Percentiles rank a stretch among this genome's conserved stretches.
phyloP scores from a whole-genome alignment of 192 early-diverging fungal species.

The Podila clonocystis region DNA sequence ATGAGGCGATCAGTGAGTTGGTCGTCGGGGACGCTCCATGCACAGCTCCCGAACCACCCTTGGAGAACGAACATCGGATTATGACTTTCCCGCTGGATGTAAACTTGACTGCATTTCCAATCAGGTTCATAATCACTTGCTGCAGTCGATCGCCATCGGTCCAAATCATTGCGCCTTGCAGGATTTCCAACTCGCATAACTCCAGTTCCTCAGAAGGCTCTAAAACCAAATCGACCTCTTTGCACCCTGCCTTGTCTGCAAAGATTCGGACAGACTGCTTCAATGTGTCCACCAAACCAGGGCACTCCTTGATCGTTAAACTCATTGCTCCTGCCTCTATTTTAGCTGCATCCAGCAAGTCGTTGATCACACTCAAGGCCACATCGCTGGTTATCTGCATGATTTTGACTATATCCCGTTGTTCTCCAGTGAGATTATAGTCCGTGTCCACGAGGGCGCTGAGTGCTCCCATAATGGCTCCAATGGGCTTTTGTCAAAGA shows the following conservation, averaged over 20 bases:
- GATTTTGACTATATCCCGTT: slow-evolving; percentile 55
- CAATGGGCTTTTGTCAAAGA: slow-evolving; percentile 29
- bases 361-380: slow-evolving; percentile 51
- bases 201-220: slow-evolving; percentile 61
- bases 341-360: slow-evolving; percentile 52
- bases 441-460: slow-evolving; percentile 51
- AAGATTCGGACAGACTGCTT: slow-evolving; percentile 53
- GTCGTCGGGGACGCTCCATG: too few species aligned
- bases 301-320: slow-evolving; percentile 52
- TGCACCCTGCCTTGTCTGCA: slow-evolving; percentile 44
- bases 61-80: slow-evolving; percentile 11
- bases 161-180: slow-evolving; percentile 31
- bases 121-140: slow-evolving; percentile 61
- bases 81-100: slow-evolving; percentile 55
- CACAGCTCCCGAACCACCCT: too few species aligned
- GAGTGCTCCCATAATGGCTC: slow-evolving; percentile 54
- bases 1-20: too few species aligned
- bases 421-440: slow-evolving; percentile 45
- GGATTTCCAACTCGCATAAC: slow-evolving; percentile 29
- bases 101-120: slow-evolving; percentile 67
- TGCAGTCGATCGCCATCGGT: slow-evolving; percentile 37
- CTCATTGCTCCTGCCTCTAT: slow-evolving; percentile 53
- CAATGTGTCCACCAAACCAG: slow-evolving; percentile 53
- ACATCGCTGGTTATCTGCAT: slow-evolving; percentile 55
- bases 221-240: slow-evolving; percentile 57